Evolutionary conservation across 257 asterid genomes (phyloP).

Genomic region (Marsdenia floribunda): DNA sequence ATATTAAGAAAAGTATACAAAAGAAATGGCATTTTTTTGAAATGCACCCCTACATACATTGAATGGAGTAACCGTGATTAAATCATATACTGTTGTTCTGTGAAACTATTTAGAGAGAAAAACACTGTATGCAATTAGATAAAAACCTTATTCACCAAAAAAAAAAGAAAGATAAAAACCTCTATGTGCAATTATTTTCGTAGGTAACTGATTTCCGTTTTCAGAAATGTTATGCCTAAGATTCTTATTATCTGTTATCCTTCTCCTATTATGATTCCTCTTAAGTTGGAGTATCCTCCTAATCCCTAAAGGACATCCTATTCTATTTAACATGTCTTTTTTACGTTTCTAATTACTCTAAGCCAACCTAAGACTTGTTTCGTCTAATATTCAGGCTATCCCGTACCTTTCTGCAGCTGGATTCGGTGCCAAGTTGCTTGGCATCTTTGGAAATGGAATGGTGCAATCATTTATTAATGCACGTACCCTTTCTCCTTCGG

Average conservation of each 20-base stretch:
- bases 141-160: too few relatives aligned
- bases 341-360: background rate
- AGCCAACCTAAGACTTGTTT: background rate
- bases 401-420: conserved; percentile 95
- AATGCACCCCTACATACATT: too few relatives aligned
- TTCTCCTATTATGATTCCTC: background rate
- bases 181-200: background rate
- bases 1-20: background rate
- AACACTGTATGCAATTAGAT: background rate
- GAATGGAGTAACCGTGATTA: too few relatives aligned
- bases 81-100: background rate
- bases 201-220: background rate
- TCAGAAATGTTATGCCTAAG: background rate
- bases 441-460: conserved; percentile 96
- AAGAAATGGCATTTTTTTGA: too few relatives aligned
- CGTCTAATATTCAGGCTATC: conserved; percentile 59
- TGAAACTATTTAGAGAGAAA: background rate
- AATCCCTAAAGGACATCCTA: background rate
- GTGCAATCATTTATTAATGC: conserved; percentile 94
- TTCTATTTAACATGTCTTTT: background rate
- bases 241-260: background rate
- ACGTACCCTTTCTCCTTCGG: conserved; percentile 74
- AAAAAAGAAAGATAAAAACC: background rate
- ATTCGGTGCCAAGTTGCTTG: conserved; percentile 96
- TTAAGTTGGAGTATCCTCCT: background rate